Evolutionary conservation across 306 rosid species (phyloP), one percentile per base, ranked within the genome.

Genomic region (Cyamopsis tetragonoloba): DNA sequence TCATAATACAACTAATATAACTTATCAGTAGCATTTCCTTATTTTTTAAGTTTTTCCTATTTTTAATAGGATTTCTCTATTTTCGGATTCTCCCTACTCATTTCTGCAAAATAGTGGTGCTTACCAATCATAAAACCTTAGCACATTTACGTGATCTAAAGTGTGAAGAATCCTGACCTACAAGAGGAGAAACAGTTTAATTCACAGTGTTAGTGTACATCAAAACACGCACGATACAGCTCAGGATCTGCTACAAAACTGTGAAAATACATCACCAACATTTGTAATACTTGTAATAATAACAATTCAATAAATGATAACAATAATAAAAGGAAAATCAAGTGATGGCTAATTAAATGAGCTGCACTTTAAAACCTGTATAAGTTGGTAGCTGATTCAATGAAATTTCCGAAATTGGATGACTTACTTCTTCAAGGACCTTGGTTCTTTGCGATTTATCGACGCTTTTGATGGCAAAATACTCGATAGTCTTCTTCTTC

Each of bases 401-500:
- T 53, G 8, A 7, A 35, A 12, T 43, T 72, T 12, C 22, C 5
- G 4, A 34, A 70, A 48, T 22, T 49, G 13, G 62, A 7, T 10
- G 2, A 63, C 91, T 88, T 66, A 90, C 98, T 83, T 93, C 98
- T 51, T 93, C 97, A 76, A 93, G 98, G 73, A 93, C 77, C 81
- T 93, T 93, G 78, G 61, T 86, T 80, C 84, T 90, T 72, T 88
- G 97, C 5, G 96, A 88, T 46, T 93, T 93, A 70, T 93, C 98
- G 48, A 93, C 96, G 32, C 98, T 89, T 62, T 93, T 93, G 57
- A 93, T 88, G 10, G 98, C 98, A 41, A 77, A 90, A 71, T 93
- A 93, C 80, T 93, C 98, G 3, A 93, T 93, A 0, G 97, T 84
- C 88, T 93, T 90, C 95, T 93, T 93, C 89, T 89, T 93, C 83